Evolutionary conservation across 768 basidiomycete genomes (phyloP), one percentile per base, ranked within the genome.

Genomic region (Naganishia antarctica): DNA sequence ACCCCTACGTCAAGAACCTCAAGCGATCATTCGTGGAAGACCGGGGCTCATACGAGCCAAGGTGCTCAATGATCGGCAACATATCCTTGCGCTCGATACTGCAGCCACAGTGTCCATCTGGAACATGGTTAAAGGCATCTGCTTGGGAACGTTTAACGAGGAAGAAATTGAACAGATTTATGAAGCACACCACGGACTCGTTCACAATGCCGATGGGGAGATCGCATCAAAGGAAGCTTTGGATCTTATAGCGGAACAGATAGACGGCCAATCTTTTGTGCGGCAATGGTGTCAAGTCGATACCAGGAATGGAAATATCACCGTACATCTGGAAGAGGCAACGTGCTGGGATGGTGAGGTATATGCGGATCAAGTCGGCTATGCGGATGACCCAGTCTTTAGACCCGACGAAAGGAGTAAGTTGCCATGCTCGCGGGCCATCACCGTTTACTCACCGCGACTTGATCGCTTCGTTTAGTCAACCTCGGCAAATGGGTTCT

Each of bases 191-290:
- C 76, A 79, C 43, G 43, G 45, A 16, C 28, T 47, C 21, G 59
- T 45, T 16, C 28, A 49, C 40, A 37, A 16, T 3, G n/a, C 53
- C 21, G 49, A 61, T 41, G 48, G 66, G 41, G 49, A 60, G 31
- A 12, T 66, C 21, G 71, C 69, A 23, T 44, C 49, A 1, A 68
- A 70, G 28, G 92, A 94, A 71, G 86, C 87, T 4, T 79, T 99
- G 58, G 94, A 97, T 76, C 83, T 84, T 44, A 90, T 97, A 21
- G 82, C 87, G 64, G 90, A 91, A 72, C 81, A 89, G 41, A 89
- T 98, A n/a, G 96, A 99, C 72, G 93, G 94, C 29, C 91, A 98
- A 74, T 90, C 89, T 0, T 86, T 89, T 29, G 85, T 90, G 9
- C 80, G 85, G 26, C 80, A 86, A 13, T 99, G 94, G 94, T 87